Base-by-base conservation (phyloP, 2,329 filamentous ascomycete genomes). In the Fusarium agapanthi region DNA sequence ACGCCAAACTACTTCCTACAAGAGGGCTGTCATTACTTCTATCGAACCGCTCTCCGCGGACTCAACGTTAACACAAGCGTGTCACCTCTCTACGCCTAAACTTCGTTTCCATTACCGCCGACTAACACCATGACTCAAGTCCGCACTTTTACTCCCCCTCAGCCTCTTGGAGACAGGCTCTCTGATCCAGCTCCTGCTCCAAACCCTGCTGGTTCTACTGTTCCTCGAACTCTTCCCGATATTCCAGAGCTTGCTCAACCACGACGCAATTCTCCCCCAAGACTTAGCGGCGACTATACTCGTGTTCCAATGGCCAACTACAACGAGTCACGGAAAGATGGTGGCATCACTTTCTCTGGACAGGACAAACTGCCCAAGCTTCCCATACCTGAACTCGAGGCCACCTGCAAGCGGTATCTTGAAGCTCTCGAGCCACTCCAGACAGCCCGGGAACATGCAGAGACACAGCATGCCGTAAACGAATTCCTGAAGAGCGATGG, bases 11-110 rank as follows among this genome's bases (percentile, higher is more conserved):
- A 94, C 83, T 97, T 87, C 83, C 86, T 93, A 65, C 92, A 96
- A 87, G 92, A 97, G 87, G 93, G 97, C 83, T 97, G 93, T 79
- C 94, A 97, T 82, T 97, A 97, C 85, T 97, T 97, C 85, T 96
- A 93, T 86, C 93, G 93, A 86, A 97, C 92, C 83, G 93, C 93
- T 80, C 86, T 97, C 84, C 93, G 93, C 86, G 91, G 95, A 80
- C 86, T 97, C 77, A 95, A 93, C 80, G 91, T 97, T 77, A 89
- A 90, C 84, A 97, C 93, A 77, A 88, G 86, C 79, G 89, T 97
- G 82, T 94, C 92, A 75, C 91, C 92, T 76, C 86, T 94, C 61
- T 94, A 94, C 86, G 88, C 87, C 83, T 94, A 86, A 87, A 69
- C 54, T 55, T 59, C 53, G 48, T 68, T 55, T 38, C 38, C 45